A percentile compares a stretch with the other conserved stretches of the same genome.
Conservation (phyloP, 495 filamentous ascomycete genomes). For the Oleoguttula mirabilis region DNA sequence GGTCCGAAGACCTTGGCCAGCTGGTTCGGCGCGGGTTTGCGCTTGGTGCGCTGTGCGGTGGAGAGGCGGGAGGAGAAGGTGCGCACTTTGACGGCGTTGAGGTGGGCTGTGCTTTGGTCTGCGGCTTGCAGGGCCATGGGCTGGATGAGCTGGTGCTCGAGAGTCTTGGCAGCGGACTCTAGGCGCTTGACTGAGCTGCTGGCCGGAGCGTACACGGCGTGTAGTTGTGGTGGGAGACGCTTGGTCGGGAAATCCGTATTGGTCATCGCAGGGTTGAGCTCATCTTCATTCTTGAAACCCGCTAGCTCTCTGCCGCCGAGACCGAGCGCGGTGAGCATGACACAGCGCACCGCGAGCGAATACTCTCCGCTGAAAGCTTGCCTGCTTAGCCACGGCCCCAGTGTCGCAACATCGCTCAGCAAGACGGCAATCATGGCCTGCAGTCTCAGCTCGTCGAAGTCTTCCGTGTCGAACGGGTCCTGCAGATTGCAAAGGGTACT, state of each 20-base stretch:
- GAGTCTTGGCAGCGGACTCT: conserved; percentile 39
- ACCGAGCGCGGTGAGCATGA: conserved; percentile 69
- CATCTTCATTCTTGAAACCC: conserved; percentile 58
- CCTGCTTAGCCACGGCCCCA: conserved; percentile 73
- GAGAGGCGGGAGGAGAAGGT: conserved; percentile 64
- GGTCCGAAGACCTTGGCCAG: conserved; percentile 60
- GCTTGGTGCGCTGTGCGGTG: conserved; percentile 52
- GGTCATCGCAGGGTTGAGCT: conserved; percentile 10
- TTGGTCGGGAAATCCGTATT: conserved; percentile 46
- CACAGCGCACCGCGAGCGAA: conserved; percentile 68
- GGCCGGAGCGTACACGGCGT: conserved; percentile 46
- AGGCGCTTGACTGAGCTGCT: conserved; percentile 1
- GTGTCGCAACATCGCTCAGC: conserved; percentile 58
- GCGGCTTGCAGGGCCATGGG: conserved; percentile 66
- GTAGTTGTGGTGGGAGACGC: conserved; percentile 47
- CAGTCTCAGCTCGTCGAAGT: conserved; percentile 64
- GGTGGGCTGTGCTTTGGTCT: conserved; percentile 57
- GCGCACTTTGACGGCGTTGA: conserved; percentile 67
- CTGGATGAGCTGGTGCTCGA: conserved; percentile 59
- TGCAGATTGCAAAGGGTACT: conserved; percentile 62
- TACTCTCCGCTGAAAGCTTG: conserved; percentile 88
- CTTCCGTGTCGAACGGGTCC: conserved; percentile 62
- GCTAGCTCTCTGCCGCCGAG: conserved; percentile 79
- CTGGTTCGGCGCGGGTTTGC: conserved; percentile 58
- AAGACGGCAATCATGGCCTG: conserved; percentile 78